Evolutionary conservation across 768 basidiomycete genomes (phyloP).

Genomic region (Pilatotrama ljubarskyi): DNA sequence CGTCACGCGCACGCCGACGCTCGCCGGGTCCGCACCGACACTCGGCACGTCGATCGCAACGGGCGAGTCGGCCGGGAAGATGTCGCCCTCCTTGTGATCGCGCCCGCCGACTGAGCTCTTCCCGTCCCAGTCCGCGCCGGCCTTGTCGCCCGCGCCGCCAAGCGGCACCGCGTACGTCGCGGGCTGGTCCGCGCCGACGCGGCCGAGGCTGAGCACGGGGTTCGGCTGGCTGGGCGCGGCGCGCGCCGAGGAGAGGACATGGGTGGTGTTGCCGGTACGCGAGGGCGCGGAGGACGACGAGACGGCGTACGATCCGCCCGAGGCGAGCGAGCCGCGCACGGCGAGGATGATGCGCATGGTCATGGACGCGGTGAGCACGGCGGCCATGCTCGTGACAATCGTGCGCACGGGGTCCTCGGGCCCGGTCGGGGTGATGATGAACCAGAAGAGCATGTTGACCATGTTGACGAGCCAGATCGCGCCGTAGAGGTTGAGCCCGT

Average conservation of each 20-base stretch:
- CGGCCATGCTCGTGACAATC: slow-evolving; percentile 82
- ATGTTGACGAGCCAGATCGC: slow-evolving; percentile 81
- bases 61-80: slow-evolving; percentile 23
- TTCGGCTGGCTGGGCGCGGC: slow-evolving; percentile 6
- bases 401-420: slow-evolving; percentile 70
- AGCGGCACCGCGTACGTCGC: slow-evolving; percentile 35
- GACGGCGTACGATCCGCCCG: slow-evolving; percentile 69
- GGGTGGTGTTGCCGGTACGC: slow-evolving; percentile 33
- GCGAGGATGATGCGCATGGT: slow-evolving; percentile 82
- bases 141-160: slow-evolving; percentile 30
- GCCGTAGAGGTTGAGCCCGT: slow-evolving; percentile 83
- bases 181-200: slow-evolving; percentile 15
- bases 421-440: slow-evolving; percentile 70
- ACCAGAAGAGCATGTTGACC: slow-evolving; percentile 85
- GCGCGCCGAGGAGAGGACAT: slow-evolving; percentile 31
- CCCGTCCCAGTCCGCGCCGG: slow-evolving; percentile 28
- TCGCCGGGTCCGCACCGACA: not conserved
- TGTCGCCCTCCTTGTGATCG: slow-evolving; percentile 30
- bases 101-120: slow-evolving; percentile 32
- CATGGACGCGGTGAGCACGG: slow-evolving; percentile 87
- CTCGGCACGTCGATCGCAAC: not conserved
- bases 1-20: slow-evolving; percentile 31
- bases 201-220: slow-evolving; percentile 31
- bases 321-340: slow-evolving; percentile 71
- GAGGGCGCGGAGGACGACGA: slow-evolving; percentile 20